Evolutionary conservation across 495 filamentous ascomycete species (phyloP), one percentile per base, ranked within the genome.

Genomic region (Geoglossum glabrum): DNA sequence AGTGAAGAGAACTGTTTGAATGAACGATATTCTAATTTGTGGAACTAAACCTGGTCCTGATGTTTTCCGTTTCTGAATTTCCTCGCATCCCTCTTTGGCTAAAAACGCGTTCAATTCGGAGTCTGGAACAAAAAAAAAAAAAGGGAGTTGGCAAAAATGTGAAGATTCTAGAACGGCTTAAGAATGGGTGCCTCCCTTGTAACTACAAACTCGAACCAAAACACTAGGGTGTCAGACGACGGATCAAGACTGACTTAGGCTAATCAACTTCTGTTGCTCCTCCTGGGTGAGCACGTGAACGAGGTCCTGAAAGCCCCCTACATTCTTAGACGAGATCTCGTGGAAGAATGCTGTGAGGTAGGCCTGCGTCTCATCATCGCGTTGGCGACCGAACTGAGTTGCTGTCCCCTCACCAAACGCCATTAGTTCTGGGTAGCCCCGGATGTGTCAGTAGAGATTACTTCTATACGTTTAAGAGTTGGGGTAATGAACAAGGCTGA

Each of bases 281-380:
- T 58, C 34, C 13, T 21, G 27, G 9, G 27, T 43, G 4, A 60
- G 45, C 8, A 21, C 54, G 3, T 17, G n/a, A 28, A 58, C 60
- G 25, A 60, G 17, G 8, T 60, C 58, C 25, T 57, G 28, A 57
- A 60, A 60, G 40, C 52, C 40, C 15, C 33, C 56, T 13, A 56
- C 10, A 46, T 84, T 81, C 58, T 79, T 73, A 23, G 68, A 66
- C 3, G 79, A 80, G 10, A 82, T 78, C 43, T 77, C 71, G 13
- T 82, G 75, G 74, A 98, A 96, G 68, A 95, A 98, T 9, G 85
- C 79, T 0, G 75, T 70, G 34, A 98, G 73, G 64, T 85, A 94
- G 8, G 74, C 78, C 68, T 95, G 86, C 13, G 90, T 97, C 67
- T 95, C 87, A 65, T 96, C 90, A 64, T 98, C 90, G n/a, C 80